Evolutionary conservation across 352 stramenopile species (phyloP).

Genomic region (Globisporangium paddicum): DNA sequence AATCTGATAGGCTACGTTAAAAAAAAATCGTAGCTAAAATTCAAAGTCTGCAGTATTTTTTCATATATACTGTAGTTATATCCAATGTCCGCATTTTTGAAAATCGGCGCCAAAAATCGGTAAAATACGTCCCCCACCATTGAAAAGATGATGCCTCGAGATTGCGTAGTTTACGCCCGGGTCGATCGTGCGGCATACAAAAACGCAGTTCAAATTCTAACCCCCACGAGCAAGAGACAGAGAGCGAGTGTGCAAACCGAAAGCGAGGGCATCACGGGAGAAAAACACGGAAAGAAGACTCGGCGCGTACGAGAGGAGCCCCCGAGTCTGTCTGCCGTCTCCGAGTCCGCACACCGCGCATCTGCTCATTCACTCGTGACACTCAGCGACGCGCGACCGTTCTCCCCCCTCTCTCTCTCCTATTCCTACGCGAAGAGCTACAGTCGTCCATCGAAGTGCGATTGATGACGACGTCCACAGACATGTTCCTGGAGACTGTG

Average conservation of each 20-base stretch:
- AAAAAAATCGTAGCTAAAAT: too few relatives aligned
- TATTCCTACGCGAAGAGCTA: neutral
- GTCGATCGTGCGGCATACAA: neutral
- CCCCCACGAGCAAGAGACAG: neutral
- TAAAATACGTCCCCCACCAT: neutral
- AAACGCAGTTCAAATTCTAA: too few relatives aligned
- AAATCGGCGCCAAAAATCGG: neutral
- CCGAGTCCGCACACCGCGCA: too few relatives aligned
- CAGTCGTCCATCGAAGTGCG: neutral
- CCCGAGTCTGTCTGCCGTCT: too few relatives aligned
- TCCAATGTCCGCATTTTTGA: neutral
- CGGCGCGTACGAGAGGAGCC: too few relatives aligned
- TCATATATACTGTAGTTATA: neutral
- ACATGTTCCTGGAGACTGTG: constrained; percentile 68
- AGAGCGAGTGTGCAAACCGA: constrained; percentile 2
- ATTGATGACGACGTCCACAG: constrained; percentile 27
- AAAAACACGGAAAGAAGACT: constrained; percentile 1
- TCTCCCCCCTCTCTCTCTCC: too few relatives aligned
- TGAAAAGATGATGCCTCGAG: neutral
- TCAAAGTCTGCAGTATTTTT: neutral
- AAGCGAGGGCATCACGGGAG: neutral
- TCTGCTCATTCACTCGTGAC: neutral
- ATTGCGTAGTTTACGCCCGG: neutral
- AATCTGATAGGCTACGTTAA: too few relatives aligned
- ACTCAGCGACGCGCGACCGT: neutral